phyloP scores from a whole-genome alignment of 352 stramenopile species.

The Globisporangium solare region DNA sequence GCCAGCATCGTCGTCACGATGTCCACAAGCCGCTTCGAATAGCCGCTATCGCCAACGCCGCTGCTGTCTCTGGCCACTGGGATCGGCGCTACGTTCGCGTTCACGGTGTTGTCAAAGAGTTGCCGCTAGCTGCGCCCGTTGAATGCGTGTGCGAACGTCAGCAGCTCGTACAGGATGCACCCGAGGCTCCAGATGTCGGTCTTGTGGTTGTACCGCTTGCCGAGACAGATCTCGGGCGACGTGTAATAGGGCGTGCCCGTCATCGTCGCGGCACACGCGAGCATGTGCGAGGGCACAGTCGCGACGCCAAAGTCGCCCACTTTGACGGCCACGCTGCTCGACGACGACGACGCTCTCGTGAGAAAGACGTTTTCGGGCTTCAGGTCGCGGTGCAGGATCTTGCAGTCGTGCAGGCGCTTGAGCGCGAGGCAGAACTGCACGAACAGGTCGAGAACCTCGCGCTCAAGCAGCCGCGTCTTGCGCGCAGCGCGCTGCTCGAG shows the following conservation, averaged over 20 bases:
- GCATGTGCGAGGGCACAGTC: conserved; percentile 65
- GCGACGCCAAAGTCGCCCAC: conserved; percentile 79
- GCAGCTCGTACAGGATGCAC: conserved; percentile 92
- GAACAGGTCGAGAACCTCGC: conserved; percentile 50
- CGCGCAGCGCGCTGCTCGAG: conserved; percentile 28
- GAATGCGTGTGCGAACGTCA: conserved; percentile 86
- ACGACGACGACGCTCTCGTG: conserved; percentile 15
- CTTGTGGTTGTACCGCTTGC: conserved; percentile 91
- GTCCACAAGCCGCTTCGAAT: conserved; percentile 24
- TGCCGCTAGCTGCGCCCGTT: conserved; percentile 75
- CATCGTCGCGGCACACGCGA: conserved; percentile 70
- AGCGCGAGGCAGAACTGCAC: conserved; percentile 71
- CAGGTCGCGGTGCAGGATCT: conserved; percentile 86
- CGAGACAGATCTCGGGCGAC: conserved; percentile 91
- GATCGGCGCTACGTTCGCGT: conserved; percentile 21
- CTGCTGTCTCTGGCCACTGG: background rate
- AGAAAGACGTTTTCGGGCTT: conserved; percentile 89
- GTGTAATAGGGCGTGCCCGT: conserved; percentile 90
- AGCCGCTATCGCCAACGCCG: background rate
- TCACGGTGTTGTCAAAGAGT: conserved; percentile 72
- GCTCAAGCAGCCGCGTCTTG: conserved; percentile 24
- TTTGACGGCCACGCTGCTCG: conserved; percentile 45
- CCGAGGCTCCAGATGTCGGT: conserved; percentile 93
- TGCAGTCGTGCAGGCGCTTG: conserved; percentile 77
- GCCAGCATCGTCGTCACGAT: conserved; percentile 53